These are phyloP conservation scores for Neurospora sp. DNA, from an alignment of 495 filamentous ascomycete genomes.

Conservation along the genomic window DNA sequence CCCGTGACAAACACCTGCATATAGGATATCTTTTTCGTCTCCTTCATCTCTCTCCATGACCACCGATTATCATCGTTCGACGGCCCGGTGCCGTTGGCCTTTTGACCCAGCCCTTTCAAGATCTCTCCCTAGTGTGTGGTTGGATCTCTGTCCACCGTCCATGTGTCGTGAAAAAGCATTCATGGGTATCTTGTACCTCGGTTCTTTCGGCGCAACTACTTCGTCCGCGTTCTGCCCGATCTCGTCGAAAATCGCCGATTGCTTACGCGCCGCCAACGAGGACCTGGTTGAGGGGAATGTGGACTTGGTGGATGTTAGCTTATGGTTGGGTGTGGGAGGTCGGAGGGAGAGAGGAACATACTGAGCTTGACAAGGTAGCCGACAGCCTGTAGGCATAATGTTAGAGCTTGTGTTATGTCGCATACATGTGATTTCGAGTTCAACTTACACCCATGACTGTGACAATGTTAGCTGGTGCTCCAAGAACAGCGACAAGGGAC, in stretches of 20 bases:
- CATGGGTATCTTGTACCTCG: background rate
- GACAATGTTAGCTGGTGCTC: background rate
- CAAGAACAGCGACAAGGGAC: background rate
- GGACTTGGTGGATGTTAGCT: slow-evolving; percentile 12
- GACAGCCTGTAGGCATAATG: slow-evolving; percentile 30
- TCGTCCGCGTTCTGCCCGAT: background rate
- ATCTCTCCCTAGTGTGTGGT: background rate
- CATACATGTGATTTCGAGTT: background rate
- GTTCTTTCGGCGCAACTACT: background rate
- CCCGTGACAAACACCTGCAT: background rate
- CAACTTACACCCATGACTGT: slow-evolving; percentile 19
- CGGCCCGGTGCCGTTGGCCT: background rate
- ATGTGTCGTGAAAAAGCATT: background rate
- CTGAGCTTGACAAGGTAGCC: slow-evolving; percentile 93
- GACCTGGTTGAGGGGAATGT: slow-evolving; percentile 36
- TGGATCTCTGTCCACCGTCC: background rate
- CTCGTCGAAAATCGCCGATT: background rate
- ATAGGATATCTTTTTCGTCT: background rate
- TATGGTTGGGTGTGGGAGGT: background rate
- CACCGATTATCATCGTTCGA: background rate
- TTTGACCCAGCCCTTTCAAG: background rate
- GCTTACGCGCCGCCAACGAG: slow-evolving; percentile 36
- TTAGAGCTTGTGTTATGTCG: background rate
- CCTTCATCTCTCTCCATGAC: background rate
- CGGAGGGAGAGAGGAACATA: slow-evolving; percentile 23